phyloP scores from a whole-genome alignment of 2,329 filamentous ascomycete species.

The Diaporthe longicolla region DNA sequence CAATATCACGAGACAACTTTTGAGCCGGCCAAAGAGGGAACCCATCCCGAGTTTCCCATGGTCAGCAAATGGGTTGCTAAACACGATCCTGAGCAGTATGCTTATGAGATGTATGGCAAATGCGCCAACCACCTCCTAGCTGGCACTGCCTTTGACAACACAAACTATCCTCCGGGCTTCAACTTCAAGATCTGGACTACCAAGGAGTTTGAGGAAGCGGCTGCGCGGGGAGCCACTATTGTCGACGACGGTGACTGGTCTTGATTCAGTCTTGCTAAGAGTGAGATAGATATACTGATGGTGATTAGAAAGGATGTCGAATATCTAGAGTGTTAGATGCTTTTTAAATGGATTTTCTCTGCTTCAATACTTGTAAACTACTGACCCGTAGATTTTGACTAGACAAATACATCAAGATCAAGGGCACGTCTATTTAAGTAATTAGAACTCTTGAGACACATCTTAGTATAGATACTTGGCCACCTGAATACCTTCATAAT shows the following conservation, averaged over 20 bases:
- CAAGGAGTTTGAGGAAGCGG: neutral
- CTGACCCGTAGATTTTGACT: too few relatives aligned
- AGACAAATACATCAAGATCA: too few relatives aligned
- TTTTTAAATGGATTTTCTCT: neutral
- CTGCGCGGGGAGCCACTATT: neutral
- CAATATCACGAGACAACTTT: neutral
- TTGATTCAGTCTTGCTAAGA: neutral
- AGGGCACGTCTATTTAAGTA: too few relatives aligned
- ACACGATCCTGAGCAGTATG: neutral
- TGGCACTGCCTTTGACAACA: neutral
- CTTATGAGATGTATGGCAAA: neutral
- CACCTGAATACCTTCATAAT: too few relatives aligned
- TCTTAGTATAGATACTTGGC: too few relatives aligned
- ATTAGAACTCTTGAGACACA: too few relatives aligned
- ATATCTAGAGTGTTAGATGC: neutral
- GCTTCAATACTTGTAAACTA: neutral
- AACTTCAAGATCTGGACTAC: conserved; percentile 8
- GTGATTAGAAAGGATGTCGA: neutral
- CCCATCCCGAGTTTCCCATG: neutral
- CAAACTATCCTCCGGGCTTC: neutral
- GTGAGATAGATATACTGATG: neutral
- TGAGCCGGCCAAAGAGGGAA: neutral
- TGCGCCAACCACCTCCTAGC: neutral
- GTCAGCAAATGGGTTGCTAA: neutral
- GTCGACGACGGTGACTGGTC: conserved; percentile 10